phyloP scores from a whole-genome alignment of 441 rosid species.

The Syzygium malaccense region DNA sequence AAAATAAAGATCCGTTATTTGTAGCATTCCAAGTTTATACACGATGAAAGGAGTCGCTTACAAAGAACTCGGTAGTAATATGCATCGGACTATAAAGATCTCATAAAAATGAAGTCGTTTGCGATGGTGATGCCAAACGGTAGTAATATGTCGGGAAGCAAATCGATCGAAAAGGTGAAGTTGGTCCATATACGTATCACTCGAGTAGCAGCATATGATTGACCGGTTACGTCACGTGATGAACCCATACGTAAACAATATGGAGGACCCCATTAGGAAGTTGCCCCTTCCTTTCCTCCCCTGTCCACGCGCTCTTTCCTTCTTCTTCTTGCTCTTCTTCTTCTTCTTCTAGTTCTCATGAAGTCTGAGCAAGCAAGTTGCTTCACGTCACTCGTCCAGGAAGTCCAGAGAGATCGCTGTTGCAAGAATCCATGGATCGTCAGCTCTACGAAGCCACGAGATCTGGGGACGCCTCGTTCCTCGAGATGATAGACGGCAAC shows the following conservation, averaged over 20 bases:
- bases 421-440: background rate
- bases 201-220: too few relatives aligned
- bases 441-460: constrained; percentile 9
- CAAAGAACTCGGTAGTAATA: background rate
- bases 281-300: background rate
- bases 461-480: constrained; percentile 6
- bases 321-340: background rate
- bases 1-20: background rate
- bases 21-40: background rate
- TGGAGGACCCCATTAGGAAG: background rate
- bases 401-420: background rate
- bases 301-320: background rate
- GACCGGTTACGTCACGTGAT: too few relatives aligned
- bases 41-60: background rate
- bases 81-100: background rate
- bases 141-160: too few relatives aligned
- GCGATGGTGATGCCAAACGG: too few relatives aligned
- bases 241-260: too few relatives aligned
- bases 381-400: background rate
- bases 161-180: too few relatives aligned
- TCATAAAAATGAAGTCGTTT: too few relatives aligned
- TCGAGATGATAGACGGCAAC: background rate
- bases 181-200: too few relatives aligned
- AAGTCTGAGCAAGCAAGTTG: background rate
- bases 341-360: background rate